Evolutionary conservation across 2,329 filamentous ascomycete species (phyloP).

Genomic region (Pseudogymnoascus sp.): DNA sequence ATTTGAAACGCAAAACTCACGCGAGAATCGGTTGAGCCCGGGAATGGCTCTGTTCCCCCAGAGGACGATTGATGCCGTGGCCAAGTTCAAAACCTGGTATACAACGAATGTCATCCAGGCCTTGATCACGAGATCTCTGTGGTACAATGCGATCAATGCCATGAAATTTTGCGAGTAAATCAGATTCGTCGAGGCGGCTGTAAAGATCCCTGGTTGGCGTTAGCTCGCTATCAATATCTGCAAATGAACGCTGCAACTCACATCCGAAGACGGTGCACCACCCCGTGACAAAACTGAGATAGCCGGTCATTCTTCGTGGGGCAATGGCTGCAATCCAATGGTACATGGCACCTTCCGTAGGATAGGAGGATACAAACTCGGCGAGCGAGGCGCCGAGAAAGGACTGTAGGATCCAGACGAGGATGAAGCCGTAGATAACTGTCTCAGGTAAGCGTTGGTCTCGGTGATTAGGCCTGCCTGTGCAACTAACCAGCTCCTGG

Average conservation of each 20-base stretch:
- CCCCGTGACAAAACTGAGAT: constrained; percentile 38
- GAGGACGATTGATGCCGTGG: constrained; percentile 38
- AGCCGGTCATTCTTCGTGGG: constrained; percentile 31
- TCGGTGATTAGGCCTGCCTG: background rate
- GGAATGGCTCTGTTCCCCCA: constrained; percentile 40
- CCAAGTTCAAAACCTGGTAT: constrained; percentile 36
- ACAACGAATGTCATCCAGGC: constrained; percentile 42
- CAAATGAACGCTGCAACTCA: constrained; percentile 26
- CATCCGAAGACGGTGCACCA: constrained; percentile 34
- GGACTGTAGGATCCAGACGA: constrained; percentile 39
- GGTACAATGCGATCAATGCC: constrained; percentile 36
- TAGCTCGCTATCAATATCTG: background rate
- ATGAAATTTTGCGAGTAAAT: constrained; percentile 36
- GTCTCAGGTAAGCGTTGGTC: background rate
- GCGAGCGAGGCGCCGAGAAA: constrained; percentile 39
- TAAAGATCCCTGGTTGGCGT: constrained; percentile 33
- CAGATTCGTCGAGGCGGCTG: constrained; percentile 20
- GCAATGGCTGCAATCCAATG: constrained; percentile 43
- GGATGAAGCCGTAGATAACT: constrained; percentile 43
- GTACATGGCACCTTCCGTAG: constrained; percentile 42
- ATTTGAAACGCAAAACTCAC: constrained; percentile 16
- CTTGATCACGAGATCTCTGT: constrained; percentile 33
- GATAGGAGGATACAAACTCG: constrained; percentile 41
- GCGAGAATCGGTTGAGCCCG: constrained; percentile 36
- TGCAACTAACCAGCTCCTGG: constrained; percentile 32